Percentiles rank a stretch among this genome's conserved stretches.
Evolutionary conservation across 768 basidiomycete species (phyloP).

Genomic region (Thelephora ganbajun): DNA sequence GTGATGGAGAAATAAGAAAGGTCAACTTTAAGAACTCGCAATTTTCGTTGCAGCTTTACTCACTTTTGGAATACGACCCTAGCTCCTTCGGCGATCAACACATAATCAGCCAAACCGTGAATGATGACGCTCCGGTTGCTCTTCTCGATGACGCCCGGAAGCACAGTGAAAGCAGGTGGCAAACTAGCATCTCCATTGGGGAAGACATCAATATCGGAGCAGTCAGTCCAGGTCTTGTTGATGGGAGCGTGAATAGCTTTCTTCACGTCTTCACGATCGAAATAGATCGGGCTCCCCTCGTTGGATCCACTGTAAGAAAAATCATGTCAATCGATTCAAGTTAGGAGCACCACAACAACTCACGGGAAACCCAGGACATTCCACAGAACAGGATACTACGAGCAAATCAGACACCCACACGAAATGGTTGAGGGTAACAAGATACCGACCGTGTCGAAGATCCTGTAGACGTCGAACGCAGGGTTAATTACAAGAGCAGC

Average conservation of each 20-base stretch:
- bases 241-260: slow-evolving; percentile 55
- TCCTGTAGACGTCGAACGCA: slow-evolving; percentile 65
- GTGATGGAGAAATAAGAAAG: not conserved
- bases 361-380: slow-evolving; percentile 76
- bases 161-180: slow-evolving; percentile 48
- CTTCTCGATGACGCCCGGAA: slow-evolving; percentile 69
- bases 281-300: slow-evolving; percentile 58
- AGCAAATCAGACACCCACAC: no score
- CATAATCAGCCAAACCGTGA: slow-evolving; percentile 62
- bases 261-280: slow-evolving; percentile 57
- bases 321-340: not conserved
- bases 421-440: not conserved
- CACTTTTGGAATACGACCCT: slow-evolving; percentile 25
- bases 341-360: slow-evolving; percentile 9
- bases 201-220: slow-evolving; percentile 47
- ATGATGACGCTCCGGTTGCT: slow-evolving; percentile 51
- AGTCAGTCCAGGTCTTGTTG: slow-evolving; percentile 48
- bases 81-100: slow-evolving; percentile 55
- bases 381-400: slow-evolving; percentile 50
- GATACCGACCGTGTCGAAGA: slow-evolving; percentile 46
- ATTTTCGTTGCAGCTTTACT: slow-evolving; percentile 5
- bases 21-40: not conserved
- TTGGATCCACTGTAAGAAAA: slow-evolving; percentile 10
- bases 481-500: slow-evolving; percentile 53
- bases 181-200: slow-evolving; percentile 43